Base-by-base conservation (phyloP, 2,329 filamentous ascomycete genomes). In the Paecilomyces niveus region DNA sequence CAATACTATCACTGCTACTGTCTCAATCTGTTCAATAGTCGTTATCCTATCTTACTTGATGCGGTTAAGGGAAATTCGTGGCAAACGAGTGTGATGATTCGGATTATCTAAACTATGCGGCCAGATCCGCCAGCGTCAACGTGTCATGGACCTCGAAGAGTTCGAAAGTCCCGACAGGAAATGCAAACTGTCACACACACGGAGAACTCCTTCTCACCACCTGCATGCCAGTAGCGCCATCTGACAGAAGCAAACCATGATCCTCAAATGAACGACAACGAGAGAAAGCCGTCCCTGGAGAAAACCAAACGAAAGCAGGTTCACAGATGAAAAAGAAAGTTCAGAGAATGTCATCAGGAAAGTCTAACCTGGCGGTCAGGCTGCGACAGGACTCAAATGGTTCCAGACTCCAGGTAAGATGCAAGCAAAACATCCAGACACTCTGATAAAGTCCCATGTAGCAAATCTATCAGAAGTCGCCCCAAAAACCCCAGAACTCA, bases 371-470 rank as follows among this genome's bases (percentile, higher is more conserved):
- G 61, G 58, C 54, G 31, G 59, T 60, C 55, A 56, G 32, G 54
- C 61, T 54, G 56, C 54, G 55, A 60, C 60, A 61, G 45, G 57
- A 56, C 59, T 57, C 52, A 56, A 56, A 62, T 63, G 58, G 57
- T 49, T 56, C 64, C 61, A 57, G 60, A 68, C 66, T 67, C 67
- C 67, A 56, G 62, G 59, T 60, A 62, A 54, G 58, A 70, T 68
- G 65, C 65, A 67, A 66, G 58, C 55, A 57, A 62, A 62, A 55
- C 35, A 55, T 35, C 22, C 32, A 58, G 35, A 54, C 54, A 55
- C 31, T 35, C 54, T 55, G 54, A 55, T 22, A 24, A 21, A 33
- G 39, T 18, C 24, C 35, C 52, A 54, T 50, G 26, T 31, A 21
- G 22, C 21, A 33, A 53, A 57, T 57, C 59, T 53, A 60, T 45